Conservation (phyloP, 352 stramenopile species). For the Peronospora destructor region DNA sequence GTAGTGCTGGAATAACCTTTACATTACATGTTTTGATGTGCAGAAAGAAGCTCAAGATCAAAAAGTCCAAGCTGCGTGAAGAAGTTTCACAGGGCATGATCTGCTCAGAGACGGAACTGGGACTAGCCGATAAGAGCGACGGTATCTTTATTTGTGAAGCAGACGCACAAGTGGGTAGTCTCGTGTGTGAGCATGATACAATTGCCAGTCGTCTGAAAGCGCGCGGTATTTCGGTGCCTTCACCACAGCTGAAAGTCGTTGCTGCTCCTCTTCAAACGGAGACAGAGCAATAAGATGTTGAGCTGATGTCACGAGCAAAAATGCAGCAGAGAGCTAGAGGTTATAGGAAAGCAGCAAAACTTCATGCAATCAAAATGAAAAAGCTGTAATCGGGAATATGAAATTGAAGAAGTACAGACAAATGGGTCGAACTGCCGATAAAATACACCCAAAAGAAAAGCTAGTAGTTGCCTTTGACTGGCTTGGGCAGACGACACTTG, state of each 20-base stretch:
- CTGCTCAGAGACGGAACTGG: too few species aligned
- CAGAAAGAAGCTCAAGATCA: too few species aligned
- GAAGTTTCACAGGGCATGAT: too few species aligned
- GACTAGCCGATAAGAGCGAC: too few species aligned
- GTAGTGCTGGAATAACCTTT: too few species aligned
- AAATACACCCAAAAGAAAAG: conserved; percentile 36
- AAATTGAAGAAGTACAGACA: conserved; percentile 31
- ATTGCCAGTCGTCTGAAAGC: too few species aligned
- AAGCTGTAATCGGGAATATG: conserved; percentile 15
- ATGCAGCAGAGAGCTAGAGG: conserved; percentile 4
- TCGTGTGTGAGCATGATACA: too few species aligned
- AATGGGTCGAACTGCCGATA: conserved; percentile 25
- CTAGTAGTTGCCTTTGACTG: conserved; percentile 30
- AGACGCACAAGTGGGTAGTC: too few species aligned
- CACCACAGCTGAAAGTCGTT: conserved; percentile 3
- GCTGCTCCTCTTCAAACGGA: conserved; percentile 4
- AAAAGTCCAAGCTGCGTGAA: too few species aligned
- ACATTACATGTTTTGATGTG: too few species aligned
- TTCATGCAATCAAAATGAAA: conserved; percentile 22
- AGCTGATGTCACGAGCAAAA: neutral
- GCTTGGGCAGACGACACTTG: conserved; percentile 27
- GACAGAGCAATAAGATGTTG: conserved; percentile 7
- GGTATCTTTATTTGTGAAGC: too few species aligned
- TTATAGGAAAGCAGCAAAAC: conserved; percentile 25
- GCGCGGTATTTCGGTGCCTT: too few species aligned